Evolutionary conservation across 352 stramenopile genomes (phyloP), one percentile per base, ranked within the genome.

Genomic region (Achlya hypogyna): DNA sequence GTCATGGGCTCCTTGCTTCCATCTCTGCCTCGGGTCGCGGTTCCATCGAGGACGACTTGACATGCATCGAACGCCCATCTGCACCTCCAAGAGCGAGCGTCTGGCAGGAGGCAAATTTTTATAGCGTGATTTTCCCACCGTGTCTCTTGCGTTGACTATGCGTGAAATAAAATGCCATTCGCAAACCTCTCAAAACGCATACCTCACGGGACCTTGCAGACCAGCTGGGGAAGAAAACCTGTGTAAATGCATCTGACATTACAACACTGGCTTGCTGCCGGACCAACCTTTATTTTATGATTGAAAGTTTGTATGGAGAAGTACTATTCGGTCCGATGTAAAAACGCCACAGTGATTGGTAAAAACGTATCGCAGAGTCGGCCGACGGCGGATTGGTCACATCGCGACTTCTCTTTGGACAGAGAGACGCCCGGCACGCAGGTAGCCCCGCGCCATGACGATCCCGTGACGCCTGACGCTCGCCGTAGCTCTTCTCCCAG

Each of bases 321-420:
- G 4, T 23, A 53, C 29, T 27, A 53, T 53, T 53, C 45, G 23
- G 29, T 29, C 31, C 31, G 49, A 35, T 56, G 49, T 56, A 56
- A 56, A 56, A 56, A 56, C 49, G 49, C 49, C 25, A 56, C 49
- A 56, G 49, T 20, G 10, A 10, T 56, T 56, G 49, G 49, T 56
- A 56, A 56, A 56, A 56, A 56, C 49, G 49, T 56, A 10, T 56
- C 49, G 49, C 49, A 56, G 49, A 22, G 49, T 20, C 12, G 25
- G 1, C 25, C 14, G 31, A n/a, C 25, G 6, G 6, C 23, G 4
- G 14, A 56, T 20, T 3, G 10, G n/a, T 56, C 49, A 56, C 49
- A 56, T 56, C 49, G 16, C 49, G 31, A 56, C 49, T 56, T 56
- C 49, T 56, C 49, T 10, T 56, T 56, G 25, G 12, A 12, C 10